Evolutionary conservation across 768 basidiomycete species (phyloP).

Genomic region (Lanmaoa rubissima): DNA sequence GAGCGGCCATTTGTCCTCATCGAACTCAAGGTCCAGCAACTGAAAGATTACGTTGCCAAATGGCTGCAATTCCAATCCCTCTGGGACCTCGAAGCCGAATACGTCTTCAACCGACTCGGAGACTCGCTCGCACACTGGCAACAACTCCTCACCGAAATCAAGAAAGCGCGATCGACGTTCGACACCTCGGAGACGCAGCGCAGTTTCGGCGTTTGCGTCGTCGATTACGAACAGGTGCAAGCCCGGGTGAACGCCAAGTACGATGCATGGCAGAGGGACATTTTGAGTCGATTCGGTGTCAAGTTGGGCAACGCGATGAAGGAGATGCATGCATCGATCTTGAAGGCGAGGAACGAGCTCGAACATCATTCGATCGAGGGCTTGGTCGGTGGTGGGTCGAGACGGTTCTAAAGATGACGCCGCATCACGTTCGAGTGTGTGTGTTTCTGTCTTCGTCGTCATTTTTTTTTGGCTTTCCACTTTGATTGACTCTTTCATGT

Average conservation of each 20-base stretch:
- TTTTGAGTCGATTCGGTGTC: constrained; percentile 85
- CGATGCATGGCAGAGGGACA: constrained; percentile 96
- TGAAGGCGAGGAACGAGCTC: constrained; percentile 92
- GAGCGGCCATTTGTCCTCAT: constrained; percentile 82
- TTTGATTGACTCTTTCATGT: neutral
- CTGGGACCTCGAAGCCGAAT: constrained; percentile 97
- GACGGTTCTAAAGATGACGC: constrained; percentile 45
- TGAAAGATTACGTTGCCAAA: constrained; percentile 90
- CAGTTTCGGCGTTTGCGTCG: constrained; percentile 87
- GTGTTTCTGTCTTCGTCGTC: neutral
- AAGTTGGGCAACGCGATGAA: constrained; percentile 96
- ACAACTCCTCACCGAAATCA: constrained; percentile 93
- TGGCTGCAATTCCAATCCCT: constrained; percentile 99
- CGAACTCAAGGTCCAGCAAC: constrained; percentile 82
- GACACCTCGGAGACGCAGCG: constrained; percentile 95
- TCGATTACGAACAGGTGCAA: constrained; percentile 98
- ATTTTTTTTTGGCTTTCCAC: neutral
- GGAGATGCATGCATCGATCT: constrained; percentile 91
- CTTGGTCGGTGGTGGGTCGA: constrained; percentile 54
- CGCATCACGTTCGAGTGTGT: neutral
- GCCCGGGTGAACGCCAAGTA: constrained; percentile 98
- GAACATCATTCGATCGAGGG: constrained; percentile 97
- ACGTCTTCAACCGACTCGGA: constrained; percentile 92
- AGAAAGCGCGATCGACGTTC: constrained; percentile 93
- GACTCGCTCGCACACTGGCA: constrained; percentile 95